phyloP scores from a whole-genome alignment of 805 yeast genomes.

The Kodamaea restingae region DNA sequence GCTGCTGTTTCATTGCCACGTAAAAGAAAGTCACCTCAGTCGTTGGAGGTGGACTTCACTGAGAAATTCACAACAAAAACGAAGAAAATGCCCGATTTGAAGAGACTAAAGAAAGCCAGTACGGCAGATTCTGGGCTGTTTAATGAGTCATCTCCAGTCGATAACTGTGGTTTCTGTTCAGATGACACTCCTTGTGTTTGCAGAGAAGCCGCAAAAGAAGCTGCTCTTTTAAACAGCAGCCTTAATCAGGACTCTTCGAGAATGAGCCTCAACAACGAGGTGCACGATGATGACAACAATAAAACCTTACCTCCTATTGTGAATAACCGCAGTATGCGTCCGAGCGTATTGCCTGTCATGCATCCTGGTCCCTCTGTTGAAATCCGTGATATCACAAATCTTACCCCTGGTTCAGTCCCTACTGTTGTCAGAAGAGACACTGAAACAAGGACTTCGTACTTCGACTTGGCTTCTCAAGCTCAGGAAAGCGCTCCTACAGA shows the following conservation, averaged over 20 bases:
- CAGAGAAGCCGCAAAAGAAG: constrained; percentile 65
- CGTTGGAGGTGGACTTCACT: constrained; percentile 55
- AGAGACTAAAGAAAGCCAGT: constrained; percentile 14
- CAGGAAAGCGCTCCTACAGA: constrained; percentile 15
- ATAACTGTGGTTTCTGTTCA: constrained; percentile 90
- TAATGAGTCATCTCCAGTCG: constrained; percentile 50
- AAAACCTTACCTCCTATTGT: constrained; percentile 42
- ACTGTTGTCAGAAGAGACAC: constrained; percentile 22
- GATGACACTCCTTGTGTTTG: constrained; percentile 92
- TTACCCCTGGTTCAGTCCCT: constrained; percentile 37
- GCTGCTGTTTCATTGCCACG: constrained; percentile 61
- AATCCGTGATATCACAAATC: constrained; percentile 41
- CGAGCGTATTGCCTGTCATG: constrained; percentile 49
- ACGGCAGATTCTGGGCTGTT: constrained; percentile 15
- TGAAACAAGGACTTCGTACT: constrained; percentile 3
- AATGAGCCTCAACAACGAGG: constrained; percentile 3
- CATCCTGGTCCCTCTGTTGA: constrained; percentile 64
- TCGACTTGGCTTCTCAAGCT: neutral
- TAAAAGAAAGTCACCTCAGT: constrained; percentile 20
- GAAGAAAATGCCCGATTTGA: constrained; percentile 37
- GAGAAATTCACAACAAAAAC: constrained; percentile 31
- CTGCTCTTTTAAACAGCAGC: constrained; percentile 30
- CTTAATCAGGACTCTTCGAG: constrained; percentile 8
- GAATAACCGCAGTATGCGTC: constrained; percentile 20
- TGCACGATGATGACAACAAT: constrained; percentile 13